These are phyloP conservation scores for Kuraishia hungarica DNA, from an alignment of 805 yeast genomes.

Conservation along the genomic window DNA sequence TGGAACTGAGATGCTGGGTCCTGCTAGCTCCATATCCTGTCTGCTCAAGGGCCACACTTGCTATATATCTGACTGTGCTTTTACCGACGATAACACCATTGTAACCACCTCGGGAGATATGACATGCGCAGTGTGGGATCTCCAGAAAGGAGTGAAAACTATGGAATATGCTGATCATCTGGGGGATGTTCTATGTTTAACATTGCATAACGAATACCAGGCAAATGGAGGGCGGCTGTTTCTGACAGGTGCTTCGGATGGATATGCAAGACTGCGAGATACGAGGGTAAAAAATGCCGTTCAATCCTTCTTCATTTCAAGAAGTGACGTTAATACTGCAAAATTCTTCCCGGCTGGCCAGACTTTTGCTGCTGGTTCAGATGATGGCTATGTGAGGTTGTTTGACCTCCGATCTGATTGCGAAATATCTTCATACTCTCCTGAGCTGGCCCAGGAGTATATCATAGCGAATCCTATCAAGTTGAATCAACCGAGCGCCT, in stretches of 20 bases:
- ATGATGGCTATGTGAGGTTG: conserved; percentile 63
- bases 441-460: not conserved
- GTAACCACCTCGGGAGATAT: conserved; percentile 78
- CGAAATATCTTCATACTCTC: conserved; percentile 41
- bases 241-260: conserved; percentile 62
- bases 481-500: not conserved
- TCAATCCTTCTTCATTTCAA: conserved; percentile 41
- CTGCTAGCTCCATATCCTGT: conserved; percentile 25
- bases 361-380: conserved; percentile 68
- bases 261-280: conserved; percentile 63
- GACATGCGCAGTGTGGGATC: conserved; percentile 77
- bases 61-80: conserved; percentile 69
- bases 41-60: conserved; percentile 76
- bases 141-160: conserved; percentile 44
- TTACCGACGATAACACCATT: conserved; percentile 45
- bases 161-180: conserved; percentile 57
- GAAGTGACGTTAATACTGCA: conserved; percentile 53
- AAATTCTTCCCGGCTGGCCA: conserved; percentile 63
- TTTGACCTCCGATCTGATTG: conserved; percentile 77
- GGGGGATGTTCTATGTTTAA: conserved; percentile 59
- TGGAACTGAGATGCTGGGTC: conserved; percentile 7
- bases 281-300: conserved; percentile 30
- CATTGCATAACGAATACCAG: conserved; percentile 13
- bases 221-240: conserved; percentile 19
- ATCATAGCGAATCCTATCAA: not conserved